phyloP scores from a whole-genome alignment of 2,329 filamentous ascomycete species.

The Lasiodiplodia theobromae region DNA sequence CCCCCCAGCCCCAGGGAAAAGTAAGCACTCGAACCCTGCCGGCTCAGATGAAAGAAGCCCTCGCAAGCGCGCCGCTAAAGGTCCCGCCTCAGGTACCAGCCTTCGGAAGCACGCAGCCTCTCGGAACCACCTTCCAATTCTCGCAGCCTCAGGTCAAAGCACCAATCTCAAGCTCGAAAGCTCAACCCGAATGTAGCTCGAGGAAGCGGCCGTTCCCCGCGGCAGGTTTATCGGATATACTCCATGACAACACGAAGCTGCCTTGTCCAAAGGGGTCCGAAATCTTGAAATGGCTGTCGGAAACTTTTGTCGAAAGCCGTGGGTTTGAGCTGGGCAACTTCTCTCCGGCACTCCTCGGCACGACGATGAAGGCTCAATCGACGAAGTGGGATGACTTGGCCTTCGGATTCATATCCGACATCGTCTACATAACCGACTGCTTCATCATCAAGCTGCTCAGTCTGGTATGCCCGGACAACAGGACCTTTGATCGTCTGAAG shows the following conservation, averaged over 20 bases:
- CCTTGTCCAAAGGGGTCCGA: not conserved
- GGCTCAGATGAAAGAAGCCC: no score
- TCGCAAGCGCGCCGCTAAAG: no score
- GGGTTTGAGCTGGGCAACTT: slow-evolving; percentile 64
- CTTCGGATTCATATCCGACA: slow-evolving; percentile 58
- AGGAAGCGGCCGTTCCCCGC: no score
- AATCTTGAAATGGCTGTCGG: slow-evolving; percentile 57
- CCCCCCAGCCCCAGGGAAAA: no score
- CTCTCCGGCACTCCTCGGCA: slow-evolving; percentile 50
- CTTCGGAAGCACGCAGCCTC: no score
- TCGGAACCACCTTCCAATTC: no score
- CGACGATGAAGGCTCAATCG: slow-evolving; percentile 62
- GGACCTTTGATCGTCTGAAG: slow-evolving; percentile 54
- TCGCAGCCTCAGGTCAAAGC: not conserved
- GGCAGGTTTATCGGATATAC: not conserved
- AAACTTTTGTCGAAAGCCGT: slow-evolving; percentile 54
- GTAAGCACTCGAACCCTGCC: no score
- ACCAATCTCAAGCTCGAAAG: not conserved
- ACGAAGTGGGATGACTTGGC: slow-evolving; percentile 61
- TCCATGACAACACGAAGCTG: not conserved
- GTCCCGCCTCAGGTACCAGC: no score
- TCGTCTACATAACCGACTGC: slow-evolving; percentile 60
- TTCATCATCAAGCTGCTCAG: slow-evolving; percentile 59
- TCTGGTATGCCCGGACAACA: slow-evolving; percentile 53
- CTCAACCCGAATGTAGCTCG: not conserved